phyloP scores from a whole-genome alignment of 805 yeast species.

The Pichia ethanolica region DNA sequence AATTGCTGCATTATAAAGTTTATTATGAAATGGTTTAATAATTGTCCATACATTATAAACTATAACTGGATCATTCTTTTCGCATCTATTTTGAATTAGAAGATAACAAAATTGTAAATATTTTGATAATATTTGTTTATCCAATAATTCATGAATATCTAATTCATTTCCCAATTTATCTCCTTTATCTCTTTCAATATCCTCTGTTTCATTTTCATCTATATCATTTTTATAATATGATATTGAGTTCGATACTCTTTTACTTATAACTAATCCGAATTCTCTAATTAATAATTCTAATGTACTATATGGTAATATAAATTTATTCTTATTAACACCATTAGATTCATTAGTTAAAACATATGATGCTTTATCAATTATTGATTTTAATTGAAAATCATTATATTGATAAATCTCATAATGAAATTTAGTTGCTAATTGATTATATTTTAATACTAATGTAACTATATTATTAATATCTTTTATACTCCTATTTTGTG shows the following conservation, averaged over 20 bases:
- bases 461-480: constrained; percentile 8
- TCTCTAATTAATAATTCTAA: constrained; percentile 12
- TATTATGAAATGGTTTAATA: constrained; percentile 26
- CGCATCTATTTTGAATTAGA: constrained; percentile 20
- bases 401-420: not conserved
- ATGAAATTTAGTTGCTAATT: constrained; percentile 7
- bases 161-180: not conserved
- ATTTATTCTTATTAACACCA: not conserved
- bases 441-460: constrained; percentile 10
- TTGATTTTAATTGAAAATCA: constrained; percentile 4
- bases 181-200: not conserved
- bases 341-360: not conserved
- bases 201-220: not conserved
- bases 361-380: constrained; percentile 12
- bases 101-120: constrained; percentile 25
- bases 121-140: constrained; percentile 16
- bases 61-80: constrained; percentile 20
- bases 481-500: not conserved
- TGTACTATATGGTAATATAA: not conserved
- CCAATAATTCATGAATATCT: constrained; percentile 11
- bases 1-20: constrained; percentile 19
- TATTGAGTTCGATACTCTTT: constrained; percentile 6
- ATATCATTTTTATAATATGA: constrained; percentile 7
- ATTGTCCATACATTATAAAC: constrained; percentile 24
- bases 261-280: constrained; percentile 11